Base-by-base conservation (phyloP, 139 green algal genomes). In the Dunaliella primolecta region DNA sequence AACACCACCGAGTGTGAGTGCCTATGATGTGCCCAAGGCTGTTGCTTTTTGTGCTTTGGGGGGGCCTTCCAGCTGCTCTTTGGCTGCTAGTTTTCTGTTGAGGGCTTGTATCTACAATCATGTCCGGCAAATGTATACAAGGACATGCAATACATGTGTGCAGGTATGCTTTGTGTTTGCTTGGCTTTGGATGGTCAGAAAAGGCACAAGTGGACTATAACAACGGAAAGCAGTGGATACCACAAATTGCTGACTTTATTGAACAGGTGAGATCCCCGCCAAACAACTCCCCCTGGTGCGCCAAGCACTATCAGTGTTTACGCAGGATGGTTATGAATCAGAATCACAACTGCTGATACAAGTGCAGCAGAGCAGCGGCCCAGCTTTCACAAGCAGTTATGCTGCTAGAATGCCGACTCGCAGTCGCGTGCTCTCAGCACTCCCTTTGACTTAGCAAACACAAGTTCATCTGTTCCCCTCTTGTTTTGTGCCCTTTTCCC, bases 121-220 rank as follows among this genome's bases (percentile, higher is more conserved):
- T 81, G 32, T 33, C 15, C 15, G 7, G 7, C 31, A 57, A n/a
- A 7, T n/a, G 7, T 23, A 27, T 23, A 15, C 3, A 15, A 29
- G 77, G 30, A 15, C 27, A 23, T 31, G 32, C 15, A 29, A 23
- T 33, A 55, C 11, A 27, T n/a, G 7, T 64, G 46, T 15, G 31
- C 75, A 85, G 91, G 35, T 97, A 91, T 57, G 94, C 94, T 0
- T 3, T 96, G 0, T 93, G 96, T 87, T 82, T 96, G 31, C 82
- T 97, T n/a, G 95, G 95, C 11, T 98, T 98, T 86, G 95, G 95
- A 35, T 95, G 91, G 89, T 92, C 85, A 55, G 86, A 94, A 80
- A 96, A 97, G 87, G 86, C 94, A 0, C 15, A 93, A 21, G 87
- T 92, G 1, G 88, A 94, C 57, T 97, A 96, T 87, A 87, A 35